Evolutionary conservation across 345 rosid genomes (phyloP).

Genomic region (Salix koriyanagi): DNA sequence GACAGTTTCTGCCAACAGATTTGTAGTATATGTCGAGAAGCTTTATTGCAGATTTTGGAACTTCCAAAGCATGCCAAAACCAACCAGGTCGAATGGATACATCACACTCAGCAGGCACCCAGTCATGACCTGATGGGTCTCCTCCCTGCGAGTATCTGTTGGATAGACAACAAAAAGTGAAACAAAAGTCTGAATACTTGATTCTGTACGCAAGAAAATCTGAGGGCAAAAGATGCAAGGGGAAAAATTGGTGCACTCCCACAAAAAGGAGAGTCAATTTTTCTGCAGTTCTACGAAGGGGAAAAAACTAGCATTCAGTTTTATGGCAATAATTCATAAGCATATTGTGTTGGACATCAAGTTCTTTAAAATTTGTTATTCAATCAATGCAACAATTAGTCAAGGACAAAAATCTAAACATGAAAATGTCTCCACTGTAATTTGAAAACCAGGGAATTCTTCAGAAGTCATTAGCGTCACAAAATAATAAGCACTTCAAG

Average conservation of each 20-base stretch:
- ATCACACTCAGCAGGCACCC: constrained; percentile 93
- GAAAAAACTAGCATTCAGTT: too few species aligned
- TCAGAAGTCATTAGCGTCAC: too few species aligned
- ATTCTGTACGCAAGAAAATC: neutral
- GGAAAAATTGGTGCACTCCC: neutral
- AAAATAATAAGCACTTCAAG: too few species aligned
- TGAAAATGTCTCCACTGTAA: too few species aligned
- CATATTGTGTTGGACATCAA: too few species aligned
- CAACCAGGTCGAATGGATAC: constrained; percentile 88
- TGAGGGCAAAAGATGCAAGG: neutral
- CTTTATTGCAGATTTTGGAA: constrained; percentile 60
- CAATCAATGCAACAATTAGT: too few species aligned
- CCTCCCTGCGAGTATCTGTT: constrained; percentile 56
- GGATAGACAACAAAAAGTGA: constrained; percentile 8
- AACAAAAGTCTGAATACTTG: neutral
- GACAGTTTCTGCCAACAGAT: constrained; percentile 79
- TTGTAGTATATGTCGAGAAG: constrained; percentile 76
- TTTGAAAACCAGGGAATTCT: too few species aligned
- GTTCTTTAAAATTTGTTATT: too few species aligned
- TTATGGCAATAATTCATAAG: too few species aligned
- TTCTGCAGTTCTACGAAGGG: neutral
- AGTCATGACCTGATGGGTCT: constrained; percentile 64
- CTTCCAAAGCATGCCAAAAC: constrained; percentile 92
- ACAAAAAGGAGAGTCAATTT: neutral
- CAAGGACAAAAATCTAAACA: too few species aligned